Percentiles rank a stretch among this genome's conserved stretches.
phyloP scores from a whole-genome alignment of 768 basidiomycete genomes.

The Trametes cinnabarina region DNA sequence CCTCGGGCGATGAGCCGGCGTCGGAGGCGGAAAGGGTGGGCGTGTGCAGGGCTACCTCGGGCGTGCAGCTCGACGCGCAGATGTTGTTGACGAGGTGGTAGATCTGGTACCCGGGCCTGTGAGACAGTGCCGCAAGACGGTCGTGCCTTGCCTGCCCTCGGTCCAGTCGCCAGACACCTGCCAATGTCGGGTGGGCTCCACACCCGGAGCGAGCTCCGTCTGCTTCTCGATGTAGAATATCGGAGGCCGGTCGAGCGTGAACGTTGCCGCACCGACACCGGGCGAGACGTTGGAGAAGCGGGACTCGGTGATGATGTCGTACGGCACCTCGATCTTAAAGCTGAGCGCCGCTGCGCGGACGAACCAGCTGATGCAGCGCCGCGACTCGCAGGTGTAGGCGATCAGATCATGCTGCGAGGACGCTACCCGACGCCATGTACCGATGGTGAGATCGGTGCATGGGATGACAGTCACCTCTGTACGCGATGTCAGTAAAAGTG shows the following conservation, averaged over 20 bases:
- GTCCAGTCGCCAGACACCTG: slow-evolving; percentile 74
- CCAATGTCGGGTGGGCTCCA: slow-evolving; percentile 40
- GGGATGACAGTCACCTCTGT: slow-evolving; percentile 74
- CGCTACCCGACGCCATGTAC: slow-evolving; percentile 75
- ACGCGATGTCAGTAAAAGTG: not conserved
- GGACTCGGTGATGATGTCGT: slow-evolving; percentile 56
- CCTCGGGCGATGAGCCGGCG: slow-evolving; percentile 15
- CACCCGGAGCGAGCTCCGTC: slow-evolving; percentile 23
- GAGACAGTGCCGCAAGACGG: slow-evolving; percentile 61
- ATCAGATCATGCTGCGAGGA: slow-evolving; percentile 65
- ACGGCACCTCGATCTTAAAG: slow-evolving; percentile 86
- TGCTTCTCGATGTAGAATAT: slow-evolving; percentile 63
- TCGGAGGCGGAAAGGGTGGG: slow-evolving; percentile 13
- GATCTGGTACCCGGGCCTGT: slow-evolving; percentile 61
- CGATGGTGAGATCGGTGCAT: slow-evolving; percentile 71
- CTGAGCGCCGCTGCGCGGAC: slow-evolving; percentile 68
- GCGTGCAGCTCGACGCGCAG: slow-evolving; percentile 13
- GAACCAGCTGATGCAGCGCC: slow-evolving; percentile 73
- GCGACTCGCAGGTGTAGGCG: slow-evolving; percentile 69
- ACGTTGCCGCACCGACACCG: slow-evolving; percentile 57
- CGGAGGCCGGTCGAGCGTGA: slow-evolving; percentile 66
- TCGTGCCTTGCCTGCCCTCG: slow-evolving; percentile 65
- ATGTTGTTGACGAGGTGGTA: slow-evolving; percentile 53
- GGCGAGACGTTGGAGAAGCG: slow-evolving; percentile 54
- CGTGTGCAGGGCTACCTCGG: slow-evolving; percentile 2